A percentile compares a stretch with the other conserved stretches of the same genome.
Conservation (phyloP, 1,284 basidiomycete genomes). For the Papiliotrema laurentii region DNA sequence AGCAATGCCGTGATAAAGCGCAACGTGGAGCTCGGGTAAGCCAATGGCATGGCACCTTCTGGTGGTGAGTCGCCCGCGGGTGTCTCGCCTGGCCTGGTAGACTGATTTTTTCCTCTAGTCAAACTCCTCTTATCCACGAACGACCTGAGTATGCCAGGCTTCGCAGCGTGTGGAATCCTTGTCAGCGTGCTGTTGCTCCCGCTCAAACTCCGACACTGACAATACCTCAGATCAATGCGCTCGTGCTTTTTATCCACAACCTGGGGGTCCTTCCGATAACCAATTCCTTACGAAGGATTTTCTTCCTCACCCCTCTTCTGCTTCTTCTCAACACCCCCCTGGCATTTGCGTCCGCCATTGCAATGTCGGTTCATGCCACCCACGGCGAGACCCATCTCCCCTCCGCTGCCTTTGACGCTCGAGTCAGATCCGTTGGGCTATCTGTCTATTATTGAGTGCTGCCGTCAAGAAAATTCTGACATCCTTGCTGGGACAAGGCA, state of each 20-base stretch:
- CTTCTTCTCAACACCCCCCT: constrained; percentile 8
- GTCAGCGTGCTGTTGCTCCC: constrained; percentile 1
- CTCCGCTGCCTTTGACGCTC: neutral
- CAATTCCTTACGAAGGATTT: neutral
- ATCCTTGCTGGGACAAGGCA: constrained; percentile 10
- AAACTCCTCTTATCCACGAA: constrained; percentile 13
- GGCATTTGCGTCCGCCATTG: constrained; percentile 6
- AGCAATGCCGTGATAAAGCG: constrained; percentile 8
- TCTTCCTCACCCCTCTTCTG: constrained; percentile 5
- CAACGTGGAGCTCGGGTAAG: constrained; percentile 8
- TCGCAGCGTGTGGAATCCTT: constrained; percentile 7
- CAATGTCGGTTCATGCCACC: constrained; percentile 5
- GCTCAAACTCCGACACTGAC: neutral
- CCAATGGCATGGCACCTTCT: constrained; percentile 1
- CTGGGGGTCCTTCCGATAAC: neutral
- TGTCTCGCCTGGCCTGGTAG: neutral
- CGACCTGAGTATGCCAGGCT: constrained; percentile 9
- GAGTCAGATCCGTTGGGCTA: constrained; percentile 8
- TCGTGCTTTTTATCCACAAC: constrained; percentile 3
- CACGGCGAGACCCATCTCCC: constrained; percentile 7
- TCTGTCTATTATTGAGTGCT: constrained; percentile 6
- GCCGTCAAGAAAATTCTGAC: neutral
- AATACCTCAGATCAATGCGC: constrained; percentile 12
- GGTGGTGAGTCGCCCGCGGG: constrained; percentile 8
- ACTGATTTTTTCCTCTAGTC: constrained; percentile 1